phyloP scores from a whole-genome alignment of 139 green algal species.

The Chlamydomonas sp. region DNA sequence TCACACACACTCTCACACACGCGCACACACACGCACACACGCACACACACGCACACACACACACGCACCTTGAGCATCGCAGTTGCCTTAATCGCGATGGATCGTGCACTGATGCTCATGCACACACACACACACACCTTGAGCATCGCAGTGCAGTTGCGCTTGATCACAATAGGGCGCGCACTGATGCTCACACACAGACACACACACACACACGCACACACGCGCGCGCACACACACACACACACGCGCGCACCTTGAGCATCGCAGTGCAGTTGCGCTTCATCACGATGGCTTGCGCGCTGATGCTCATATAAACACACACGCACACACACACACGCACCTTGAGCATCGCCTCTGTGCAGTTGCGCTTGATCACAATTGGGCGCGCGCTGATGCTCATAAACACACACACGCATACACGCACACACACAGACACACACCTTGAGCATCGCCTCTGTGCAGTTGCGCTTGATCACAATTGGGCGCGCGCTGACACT shows the following conservation, averaged over 20 bases:
- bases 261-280: too few species aligned
- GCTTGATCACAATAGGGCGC: conserved; percentile 40
- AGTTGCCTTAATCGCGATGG: too few species aligned
- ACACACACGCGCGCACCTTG: conserved; percentile 4
- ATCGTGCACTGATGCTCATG: background rate
- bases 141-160: conserved; percentile 53
- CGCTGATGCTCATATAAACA: background rate
- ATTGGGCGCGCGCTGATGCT: conserved; percentile 25
- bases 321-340: background rate
- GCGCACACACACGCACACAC: conserved; percentile 9
- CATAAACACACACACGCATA: too few species aligned
- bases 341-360: conserved; percentile 57
- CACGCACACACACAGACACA: background rate
- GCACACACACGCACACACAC: conserved; percentile 11
- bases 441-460: conserved; percentile 57
- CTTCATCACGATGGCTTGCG: too few species aligned
- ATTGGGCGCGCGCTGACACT: conserved; percentile 25
- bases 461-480: conserved; percentile 49
- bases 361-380: conserved; percentile 49
- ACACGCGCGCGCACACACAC: conserved; percentile 8
- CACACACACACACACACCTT: conserved; percentile 29
- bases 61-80: too few species aligned
- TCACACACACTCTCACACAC: conserved; percentile 8
- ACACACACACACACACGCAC: conserved; percentile 11
- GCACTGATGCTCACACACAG: too few species aligned